Percentiles rank a stretch among this genome's conserved stretches.
Conservation (phyloP, 2,329 filamentous ascomycete species). For the Fusarium sp. region DNA sequence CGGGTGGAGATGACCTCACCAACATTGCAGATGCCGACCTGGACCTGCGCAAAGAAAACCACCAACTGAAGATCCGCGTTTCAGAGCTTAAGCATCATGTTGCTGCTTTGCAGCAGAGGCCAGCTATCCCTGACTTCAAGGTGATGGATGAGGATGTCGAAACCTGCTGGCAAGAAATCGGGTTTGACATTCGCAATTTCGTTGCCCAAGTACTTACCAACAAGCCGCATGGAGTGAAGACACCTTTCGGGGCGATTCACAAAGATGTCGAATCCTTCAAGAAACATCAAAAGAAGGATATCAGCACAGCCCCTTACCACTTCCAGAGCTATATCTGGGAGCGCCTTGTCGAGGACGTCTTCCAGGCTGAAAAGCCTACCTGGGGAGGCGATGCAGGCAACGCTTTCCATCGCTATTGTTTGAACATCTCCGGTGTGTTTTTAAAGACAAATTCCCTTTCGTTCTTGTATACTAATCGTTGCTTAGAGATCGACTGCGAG, state of each 20-base stretch:
- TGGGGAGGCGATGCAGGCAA: conserved; percentile 24
- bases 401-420: conserved; percentile 22
- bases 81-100: neutral
- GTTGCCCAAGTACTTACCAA: conserved; percentile 8
- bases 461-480: neutral
- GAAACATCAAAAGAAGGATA: conserved; percentile 4
- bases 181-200: conserved; percentile 12
- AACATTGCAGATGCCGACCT: neutral
- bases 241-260: neutral
- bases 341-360: conserved; percentile 5
- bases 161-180: neutral
- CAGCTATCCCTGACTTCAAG: conserved; percentile 3
- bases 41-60: neutral
- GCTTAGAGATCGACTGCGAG: neutral
- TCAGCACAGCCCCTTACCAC: neutral
- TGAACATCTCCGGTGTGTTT: conserved; percentile 19
- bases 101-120: neutral
- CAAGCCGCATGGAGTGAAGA: neutral
- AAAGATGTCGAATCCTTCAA: conserved; percentile 7
- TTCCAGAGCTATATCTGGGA: conserved; percentile 27
- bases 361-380: neutral
- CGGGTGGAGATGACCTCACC: neutral
- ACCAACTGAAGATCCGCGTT: neutral
- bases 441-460: too few species aligned
- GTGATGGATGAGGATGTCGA: conserved; percentile 13